Conservation (phyloP, 805 yeast genomes). For the Priceomyces medius region DNA sequence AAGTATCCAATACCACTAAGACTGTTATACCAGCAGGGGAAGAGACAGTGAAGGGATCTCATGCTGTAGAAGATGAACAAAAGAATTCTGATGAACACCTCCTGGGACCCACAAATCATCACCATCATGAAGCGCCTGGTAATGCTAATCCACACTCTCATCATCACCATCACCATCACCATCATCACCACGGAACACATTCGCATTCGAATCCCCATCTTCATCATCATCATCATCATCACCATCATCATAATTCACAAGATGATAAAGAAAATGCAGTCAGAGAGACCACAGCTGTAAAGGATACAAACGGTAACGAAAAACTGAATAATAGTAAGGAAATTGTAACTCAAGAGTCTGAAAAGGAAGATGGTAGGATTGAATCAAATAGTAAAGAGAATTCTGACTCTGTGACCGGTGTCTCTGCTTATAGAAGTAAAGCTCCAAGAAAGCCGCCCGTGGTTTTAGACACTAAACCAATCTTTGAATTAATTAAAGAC, state of each 20-base stretch:
- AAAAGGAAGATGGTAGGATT: neutral
- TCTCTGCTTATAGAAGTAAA: neutral
- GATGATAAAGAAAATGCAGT: neutral
- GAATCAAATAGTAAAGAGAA: neutral
- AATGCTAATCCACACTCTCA: conserved; percentile 11
- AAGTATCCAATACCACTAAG: neutral
- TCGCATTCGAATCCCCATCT: conserved; percentile 10
- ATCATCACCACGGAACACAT: conserved; percentile 11
- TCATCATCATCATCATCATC: conserved; percentile 19
- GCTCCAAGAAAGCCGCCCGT: neutral
- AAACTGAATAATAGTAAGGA: neutral
- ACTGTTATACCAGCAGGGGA: neutral
- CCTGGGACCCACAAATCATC: conserved; percentile 6
- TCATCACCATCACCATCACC: conserved; percentile 12
- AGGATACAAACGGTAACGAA: neutral
- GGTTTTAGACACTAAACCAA: conserved; percentile 14
- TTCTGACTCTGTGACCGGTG: neutral
- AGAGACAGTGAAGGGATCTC: neutral
- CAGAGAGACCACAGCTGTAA: neutral
- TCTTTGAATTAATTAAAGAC: conserved; percentile 21
- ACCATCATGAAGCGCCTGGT: conserved; percentile 1
- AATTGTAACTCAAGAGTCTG: neutral
- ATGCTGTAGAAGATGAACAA: neutral
- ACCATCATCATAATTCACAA: conserved; percentile 11
- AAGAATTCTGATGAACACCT: neutral